Percentiles rank a stretch among this genome's conserved stretches.
phyloP scores from a whole-genome alignment of 306 rosid genomes.

The Trifolium repens region DNA sequence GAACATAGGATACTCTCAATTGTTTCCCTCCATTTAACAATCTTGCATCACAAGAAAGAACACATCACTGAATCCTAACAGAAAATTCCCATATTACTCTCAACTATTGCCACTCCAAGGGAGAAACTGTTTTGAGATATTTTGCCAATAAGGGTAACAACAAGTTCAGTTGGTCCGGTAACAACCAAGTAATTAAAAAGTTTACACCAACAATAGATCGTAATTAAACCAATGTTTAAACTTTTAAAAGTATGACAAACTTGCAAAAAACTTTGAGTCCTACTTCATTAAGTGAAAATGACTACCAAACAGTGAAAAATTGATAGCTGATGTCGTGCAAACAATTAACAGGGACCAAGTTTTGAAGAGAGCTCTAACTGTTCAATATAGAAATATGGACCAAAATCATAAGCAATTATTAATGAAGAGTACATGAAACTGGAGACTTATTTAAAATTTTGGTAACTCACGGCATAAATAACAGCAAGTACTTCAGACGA shows the following conservation, averaged over 20 bases:
- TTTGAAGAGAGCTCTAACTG: not conserved
- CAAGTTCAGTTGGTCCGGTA: not conserved
- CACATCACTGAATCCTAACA: slow-evolving; percentile 1
- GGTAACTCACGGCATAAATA: slow-evolving; percentile 76
- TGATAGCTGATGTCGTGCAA: slow-evolving; percentile 34
- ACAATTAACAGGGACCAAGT: slow-evolving; percentile 16
- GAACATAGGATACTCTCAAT: slow-evolving; percentile 6
- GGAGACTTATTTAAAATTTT: slow-evolving; percentile 28
- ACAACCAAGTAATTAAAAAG: not conserved
- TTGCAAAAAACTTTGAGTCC: slow-evolving; percentile 1
- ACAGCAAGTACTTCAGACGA: slow-evolving; percentile 77
- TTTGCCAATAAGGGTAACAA: not conserved
- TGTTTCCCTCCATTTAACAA: slow-evolving; percentile 13
- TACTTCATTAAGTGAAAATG: not conserved
- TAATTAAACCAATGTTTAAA: slow-evolving; percentile 2
- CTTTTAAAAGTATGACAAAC: slow-evolving; percentile 15
- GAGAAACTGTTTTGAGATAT: not conserved
- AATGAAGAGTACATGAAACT: slow-evolving; percentile 12
- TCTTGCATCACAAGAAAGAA: slow-evolving; percentile 11
- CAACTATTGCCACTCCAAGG: not conserved
- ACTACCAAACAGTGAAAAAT: not conserved
- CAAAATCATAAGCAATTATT: slow-evolving; percentile 19
- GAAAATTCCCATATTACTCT: not conserved
- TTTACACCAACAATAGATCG: not conserved
- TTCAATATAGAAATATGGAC: slow-evolving; percentile 8